phyloP scores from a whole-genome alignment of 169 alveolate genomes.

The Besnoitia besnoiti region DNA sequence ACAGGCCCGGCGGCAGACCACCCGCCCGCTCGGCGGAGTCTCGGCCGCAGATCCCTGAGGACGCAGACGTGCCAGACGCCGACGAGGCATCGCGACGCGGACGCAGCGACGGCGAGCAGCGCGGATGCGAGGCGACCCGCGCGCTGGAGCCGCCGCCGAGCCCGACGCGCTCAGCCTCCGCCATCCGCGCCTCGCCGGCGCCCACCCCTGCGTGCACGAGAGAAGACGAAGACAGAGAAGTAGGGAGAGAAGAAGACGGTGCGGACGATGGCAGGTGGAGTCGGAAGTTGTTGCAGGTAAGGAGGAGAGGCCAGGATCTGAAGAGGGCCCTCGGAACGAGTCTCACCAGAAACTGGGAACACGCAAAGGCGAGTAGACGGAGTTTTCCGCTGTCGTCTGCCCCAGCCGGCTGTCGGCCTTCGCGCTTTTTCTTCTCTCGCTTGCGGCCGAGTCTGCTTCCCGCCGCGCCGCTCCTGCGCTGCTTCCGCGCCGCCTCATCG shows the following conservation, averaged over 20 bases:
- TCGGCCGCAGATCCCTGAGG: no score
- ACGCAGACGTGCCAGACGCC: no score
- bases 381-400: not conserved
- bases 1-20: not conserved
- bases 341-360: not conserved
- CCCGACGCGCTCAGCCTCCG: no score
- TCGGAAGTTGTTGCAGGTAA: not conserved
- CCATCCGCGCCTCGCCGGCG: not conserved
- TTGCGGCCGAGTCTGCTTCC: not conserved
- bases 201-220: not conserved
- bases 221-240: not conserved
- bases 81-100: no score
- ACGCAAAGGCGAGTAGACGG: not conserved
- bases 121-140: no score
- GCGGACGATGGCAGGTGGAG: not conserved
- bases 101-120: no score
- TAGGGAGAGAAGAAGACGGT: not conserved
- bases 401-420: not conserved
- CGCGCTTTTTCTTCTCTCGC: not conserved
- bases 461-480: not conserved
- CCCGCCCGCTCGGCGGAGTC: no score
- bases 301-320: slow-evolving; percentile 5
- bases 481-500: not conserved
- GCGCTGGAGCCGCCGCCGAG: no score
- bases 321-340: not conserved